A percentile compares a stretch with the other conserved stretches of the same genome.
phyloP scores from a whole-genome alignment of 768 basidiomycete species.

The Phanerochaete sordida region DNA sequence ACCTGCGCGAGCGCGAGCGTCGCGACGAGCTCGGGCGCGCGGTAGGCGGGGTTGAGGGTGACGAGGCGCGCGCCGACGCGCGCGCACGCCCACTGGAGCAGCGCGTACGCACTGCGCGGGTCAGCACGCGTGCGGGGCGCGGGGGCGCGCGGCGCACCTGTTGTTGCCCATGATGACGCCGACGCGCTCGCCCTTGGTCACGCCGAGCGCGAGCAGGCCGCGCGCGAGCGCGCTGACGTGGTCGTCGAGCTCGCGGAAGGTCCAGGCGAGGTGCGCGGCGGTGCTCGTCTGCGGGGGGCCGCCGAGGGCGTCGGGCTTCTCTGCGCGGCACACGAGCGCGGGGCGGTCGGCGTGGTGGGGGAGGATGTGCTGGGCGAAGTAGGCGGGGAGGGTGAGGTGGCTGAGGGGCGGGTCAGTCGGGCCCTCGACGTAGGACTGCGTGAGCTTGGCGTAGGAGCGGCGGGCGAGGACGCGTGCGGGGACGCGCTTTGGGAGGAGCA shows the following conservation, averaged over 20 bases:
- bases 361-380: slow-evolving; percentile 57
- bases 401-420: slow-evolving; percentile 53
- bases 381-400: slow-evolving; percentile 53
- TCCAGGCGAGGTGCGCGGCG: slow-evolving; percentile 68
- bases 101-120: slow-evolving; percentile 63
- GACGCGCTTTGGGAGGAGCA: no score
- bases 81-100: slow-evolving; percentile 85
- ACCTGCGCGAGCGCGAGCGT: slow-evolving; percentile 63
- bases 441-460: not conserved
- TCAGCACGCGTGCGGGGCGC: not conserved
- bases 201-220: slow-evolving; percentile 66
- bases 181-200: slow-evolving; percentile 72
- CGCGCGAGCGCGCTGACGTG: slow-evolving; percentile 67
- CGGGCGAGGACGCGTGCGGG: no score
- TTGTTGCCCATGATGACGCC: slow-evolving; percentile 84
- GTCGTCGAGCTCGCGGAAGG: slow-evolving; percentile 63
- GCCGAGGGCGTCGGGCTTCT: slow-evolving; percentile 53
- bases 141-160: slow-evolving; percentile 44
- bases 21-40: slow-evolving; percentile 61
- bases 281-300: slow-evolving; percentile 46
- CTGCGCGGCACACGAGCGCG: slow-evolving; percentile 63
- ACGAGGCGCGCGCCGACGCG: slow-evolving; percentile 79
- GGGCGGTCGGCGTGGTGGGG: slow-evolving; percentile 44
- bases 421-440: slow-evolving; percentile 48
- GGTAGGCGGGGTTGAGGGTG: slow-evolving; percentile 81